A percentile compares a stretch with the other conserved stretches of the same genome.
phyloP scores from a whole-genome alignment of 371 early-diverging fungal genomes.

The Mucor saturninus region DNA sequence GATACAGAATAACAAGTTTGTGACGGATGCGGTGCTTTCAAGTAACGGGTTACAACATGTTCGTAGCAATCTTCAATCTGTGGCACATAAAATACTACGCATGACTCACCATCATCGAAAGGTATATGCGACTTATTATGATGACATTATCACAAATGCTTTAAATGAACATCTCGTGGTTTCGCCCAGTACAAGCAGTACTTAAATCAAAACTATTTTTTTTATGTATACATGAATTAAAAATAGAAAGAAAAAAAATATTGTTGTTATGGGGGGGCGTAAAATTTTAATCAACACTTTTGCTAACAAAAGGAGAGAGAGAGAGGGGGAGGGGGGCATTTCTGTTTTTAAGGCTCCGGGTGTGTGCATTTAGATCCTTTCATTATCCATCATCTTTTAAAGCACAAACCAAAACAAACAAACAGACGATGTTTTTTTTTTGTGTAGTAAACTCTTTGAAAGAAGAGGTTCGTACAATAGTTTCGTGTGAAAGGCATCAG shows the following conservation, averaged over 20 bases:
- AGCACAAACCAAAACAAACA: too few relatives aligned
- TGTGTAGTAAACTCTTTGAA: too few relatives aligned
- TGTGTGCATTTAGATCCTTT: too few relatives aligned
- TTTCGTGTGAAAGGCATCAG: too few relatives aligned
- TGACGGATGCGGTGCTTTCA: constrained; percentile 47
- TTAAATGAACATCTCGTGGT: constrained; percentile 2
- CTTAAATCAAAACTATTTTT: not conserved
- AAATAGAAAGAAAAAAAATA: not conserved
- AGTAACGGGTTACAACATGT: constrained; percentile 70
- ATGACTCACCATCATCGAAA: constrained; percentile 70
- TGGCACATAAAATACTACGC: constrained; percentile 47
- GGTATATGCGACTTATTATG: constrained; percentile 71
- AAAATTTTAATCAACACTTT: constrained; percentile 8
- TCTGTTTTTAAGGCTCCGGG: too few relatives aligned
- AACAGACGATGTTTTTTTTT: too few relatives aligned
- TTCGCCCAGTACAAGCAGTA: not conserved
- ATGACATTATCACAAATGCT: constrained; percentile 50
- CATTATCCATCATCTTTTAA: too few relatives aligned
- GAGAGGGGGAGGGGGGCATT: too few relatives aligned
- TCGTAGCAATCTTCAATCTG: constrained; percentile 53
- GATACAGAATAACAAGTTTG: constrained; percentile 58
- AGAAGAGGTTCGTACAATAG: too few relatives aligned
- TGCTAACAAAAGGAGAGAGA: too few relatives aligned
- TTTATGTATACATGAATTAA: not conserved
- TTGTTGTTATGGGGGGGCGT: not conserved